Conservation (phyloP, 2,329 filamentous ascomycete species). For the Cladophialophora yegresii region DNA sequence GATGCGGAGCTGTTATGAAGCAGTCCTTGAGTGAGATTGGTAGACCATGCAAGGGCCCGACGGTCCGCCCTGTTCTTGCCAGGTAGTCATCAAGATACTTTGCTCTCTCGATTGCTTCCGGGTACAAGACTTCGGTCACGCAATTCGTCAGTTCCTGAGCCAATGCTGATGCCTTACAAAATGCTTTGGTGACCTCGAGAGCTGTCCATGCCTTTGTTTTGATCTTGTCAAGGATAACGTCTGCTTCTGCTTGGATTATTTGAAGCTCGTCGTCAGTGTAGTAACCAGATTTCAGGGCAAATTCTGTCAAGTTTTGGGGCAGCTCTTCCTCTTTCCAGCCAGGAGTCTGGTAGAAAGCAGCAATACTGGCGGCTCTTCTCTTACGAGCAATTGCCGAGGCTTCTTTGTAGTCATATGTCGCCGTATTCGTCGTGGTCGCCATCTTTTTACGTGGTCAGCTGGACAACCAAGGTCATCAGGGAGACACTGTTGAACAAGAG, state of each 20-base stretch:
- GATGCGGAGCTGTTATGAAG: conserved; percentile 37
- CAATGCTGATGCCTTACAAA: conserved; percentile 51
- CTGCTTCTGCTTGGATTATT: conserved; percentile 49
- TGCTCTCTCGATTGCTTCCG: conserved; percentile 55
- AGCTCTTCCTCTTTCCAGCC: conserved; percentile 31
- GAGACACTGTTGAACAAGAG: conserved; percentile 1
- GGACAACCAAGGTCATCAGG: conserved; percentile 7
- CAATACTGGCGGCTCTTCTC: conserved; percentile 35
- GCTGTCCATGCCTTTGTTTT: conserved; percentile 51
- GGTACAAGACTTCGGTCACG: conserved; percentile 60
- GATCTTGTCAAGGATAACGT: conserved; percentile 42
- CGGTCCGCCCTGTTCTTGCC: conserved; percentile 46
- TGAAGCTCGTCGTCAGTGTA: conserved; percentile 57
- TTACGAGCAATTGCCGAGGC: conserved; percentile 44
- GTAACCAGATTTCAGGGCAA: conserved; percentile 55
- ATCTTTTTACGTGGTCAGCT: conserved; percentile 15
- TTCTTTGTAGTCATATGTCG: conserved; percentile 40
- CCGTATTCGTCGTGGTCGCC: conserved; percentile 12
- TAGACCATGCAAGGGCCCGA: conserved; percentile 67
- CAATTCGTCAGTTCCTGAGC: conserved; percentile 55
- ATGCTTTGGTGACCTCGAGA: conserved; percentile 57
- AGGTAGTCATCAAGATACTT: conserved; percentile 57
- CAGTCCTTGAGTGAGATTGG: conserved; percentile 60
- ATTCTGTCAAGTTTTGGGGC: conserved; percentile 35
- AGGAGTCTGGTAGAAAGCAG: conserved; percentile 34